Percentiles rank a stretch among this genome's conserved stretches.
Conservation (phyloP, 75 land plant species). For the Selaginella moellendorffii region DNA sequence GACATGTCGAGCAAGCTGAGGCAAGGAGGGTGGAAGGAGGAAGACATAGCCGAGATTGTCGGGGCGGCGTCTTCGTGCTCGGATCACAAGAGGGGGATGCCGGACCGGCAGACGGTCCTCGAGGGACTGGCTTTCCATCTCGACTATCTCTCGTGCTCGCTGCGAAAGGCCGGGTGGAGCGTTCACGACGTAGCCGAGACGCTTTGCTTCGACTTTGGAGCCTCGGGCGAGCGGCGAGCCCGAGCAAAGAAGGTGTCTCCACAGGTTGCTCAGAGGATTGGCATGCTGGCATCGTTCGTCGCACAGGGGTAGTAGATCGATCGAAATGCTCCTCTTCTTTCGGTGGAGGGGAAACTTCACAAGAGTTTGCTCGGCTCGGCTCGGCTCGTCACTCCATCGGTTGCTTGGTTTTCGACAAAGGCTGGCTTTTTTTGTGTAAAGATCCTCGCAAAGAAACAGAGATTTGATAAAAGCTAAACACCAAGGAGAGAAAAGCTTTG, state of each 20-base stretch:
- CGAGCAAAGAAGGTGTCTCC: background rate
- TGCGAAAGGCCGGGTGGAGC: slow-evolving; percentile 76
- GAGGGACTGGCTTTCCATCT: slow-evolving; percentile 14
- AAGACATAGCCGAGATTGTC: slow-evolving; percentile 58
- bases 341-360: too few species aligned
- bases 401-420: too few species aligned
- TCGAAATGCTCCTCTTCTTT: too few species aligned
- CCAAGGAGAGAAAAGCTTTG: too few species aligned
- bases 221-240: background rate
- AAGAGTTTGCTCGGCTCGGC: too few species aligned
- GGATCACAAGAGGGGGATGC: background rate
- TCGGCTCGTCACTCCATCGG: too few species aligned
- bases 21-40: slow-evolving; percentile 66
- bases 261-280: background rate
- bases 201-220: slow-evolving; percentile 45
- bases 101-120: slow-evolving; percentile 13
- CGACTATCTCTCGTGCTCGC: slow-evolving; percentile 36
- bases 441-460: too few species aligned
- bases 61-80: slow-evolving; percentile 21
- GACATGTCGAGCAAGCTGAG: slow-evolving; percentile 45
- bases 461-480: too few species aligned
- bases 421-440: too few species aligned
- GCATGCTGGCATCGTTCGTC: background rate
- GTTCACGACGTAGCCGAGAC: slow-evolving; percentile 61
- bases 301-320: background rate